These are phyloP conservation scores for Pichia inconspicua DNA, from an alignment of 1,139 yeast species.

Conservation along the genomic window DNA sequence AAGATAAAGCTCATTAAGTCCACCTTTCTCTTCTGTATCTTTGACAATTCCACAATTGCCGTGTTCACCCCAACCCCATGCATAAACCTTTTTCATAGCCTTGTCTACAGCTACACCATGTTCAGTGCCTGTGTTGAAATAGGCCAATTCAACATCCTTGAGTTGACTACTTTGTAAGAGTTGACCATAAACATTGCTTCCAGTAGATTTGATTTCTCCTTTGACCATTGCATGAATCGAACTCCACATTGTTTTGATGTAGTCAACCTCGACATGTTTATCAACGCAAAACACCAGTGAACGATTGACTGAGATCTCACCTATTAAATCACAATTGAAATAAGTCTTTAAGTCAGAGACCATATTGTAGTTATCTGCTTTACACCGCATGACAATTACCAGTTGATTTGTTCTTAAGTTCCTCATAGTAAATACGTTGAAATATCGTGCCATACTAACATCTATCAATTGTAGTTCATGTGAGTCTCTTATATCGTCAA, in stretches of 20 bases:
- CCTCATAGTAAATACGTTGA: conserved; percentile 25
- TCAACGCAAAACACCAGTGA: conserved; percentile 3
- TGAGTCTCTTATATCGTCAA: conserved; percentile 3
- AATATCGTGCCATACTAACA: conserved; percentile 41
- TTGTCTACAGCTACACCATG: conserved; percentile 53
- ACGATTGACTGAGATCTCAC: not conserved
- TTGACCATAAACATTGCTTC: conserved; percentile 78
- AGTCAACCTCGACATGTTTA: not conserved
- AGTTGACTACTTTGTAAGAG: conserved; percentile 26
- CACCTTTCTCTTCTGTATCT: conserved; percentile 11
- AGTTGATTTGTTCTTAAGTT: not conserved
- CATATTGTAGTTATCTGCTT: conserved; percentile 7
- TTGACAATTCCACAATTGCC: conserved; percentile 71
- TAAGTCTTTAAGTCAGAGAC: not conserved
- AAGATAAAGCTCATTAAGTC: not conserved
- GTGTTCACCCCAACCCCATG: conserved; percentile 99
- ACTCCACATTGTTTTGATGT: conserved; percentile 65
- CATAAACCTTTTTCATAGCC: conserved; percentile 32
- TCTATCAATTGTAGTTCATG: conserved; percentile 11
- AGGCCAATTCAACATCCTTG: conserved; percentile 2
- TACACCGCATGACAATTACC: conserved; percentile 5
- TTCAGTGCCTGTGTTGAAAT: conserved; percentile 67
- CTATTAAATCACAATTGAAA: not conserved
- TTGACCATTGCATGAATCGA: conserved; percentile 47
- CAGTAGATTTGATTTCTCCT: conserved; percentile 36